phyloP scores from a whole-genome alignment of 495 filamentous ascomycete genomes.

The Pseudevernia furfuracea region DNA sequence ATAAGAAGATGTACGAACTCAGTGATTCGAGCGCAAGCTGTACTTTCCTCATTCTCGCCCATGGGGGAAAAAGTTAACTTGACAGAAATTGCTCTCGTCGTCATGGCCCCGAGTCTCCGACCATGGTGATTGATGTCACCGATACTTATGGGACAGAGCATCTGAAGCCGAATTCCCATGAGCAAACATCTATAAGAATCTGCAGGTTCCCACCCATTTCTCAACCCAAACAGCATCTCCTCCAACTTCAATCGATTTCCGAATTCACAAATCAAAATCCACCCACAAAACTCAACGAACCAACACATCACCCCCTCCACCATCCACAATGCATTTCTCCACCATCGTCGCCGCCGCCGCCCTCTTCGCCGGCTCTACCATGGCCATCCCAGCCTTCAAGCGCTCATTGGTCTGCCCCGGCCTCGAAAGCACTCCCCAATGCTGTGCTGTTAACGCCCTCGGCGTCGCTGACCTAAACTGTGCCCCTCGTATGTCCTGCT shows the following conservation, averaged over 20 bases:
- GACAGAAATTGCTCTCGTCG: not conserved
- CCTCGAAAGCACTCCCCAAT: not conserved
- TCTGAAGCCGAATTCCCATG: not conserved
- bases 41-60: not conserved
- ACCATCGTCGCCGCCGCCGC: not conserved
- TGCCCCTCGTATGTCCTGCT: not conserved
- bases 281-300: not conserved
- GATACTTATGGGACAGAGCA: not conserved
- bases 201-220: not conserved
- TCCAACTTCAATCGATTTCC: not conserved
- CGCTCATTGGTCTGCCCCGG: not conserved
- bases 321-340: not conserved
- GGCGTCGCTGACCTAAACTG: not conserved
- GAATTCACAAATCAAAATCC: not conserved
- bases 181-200: not conserved
- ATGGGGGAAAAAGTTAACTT: not conserved
- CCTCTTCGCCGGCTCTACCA: constrained; percentile 1
- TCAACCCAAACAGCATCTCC: not conserved
- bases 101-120: not conserved
- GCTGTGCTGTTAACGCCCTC: constrained; percentile 2
- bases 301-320: not conserved
- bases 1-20: not conserved
- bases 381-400: not conserved
- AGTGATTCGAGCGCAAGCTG: not conserved
- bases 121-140: not conserved